Base-by-base conservation (phyloP, 345 rosid genomes). In the Lumnitzera littorea region DNA sequence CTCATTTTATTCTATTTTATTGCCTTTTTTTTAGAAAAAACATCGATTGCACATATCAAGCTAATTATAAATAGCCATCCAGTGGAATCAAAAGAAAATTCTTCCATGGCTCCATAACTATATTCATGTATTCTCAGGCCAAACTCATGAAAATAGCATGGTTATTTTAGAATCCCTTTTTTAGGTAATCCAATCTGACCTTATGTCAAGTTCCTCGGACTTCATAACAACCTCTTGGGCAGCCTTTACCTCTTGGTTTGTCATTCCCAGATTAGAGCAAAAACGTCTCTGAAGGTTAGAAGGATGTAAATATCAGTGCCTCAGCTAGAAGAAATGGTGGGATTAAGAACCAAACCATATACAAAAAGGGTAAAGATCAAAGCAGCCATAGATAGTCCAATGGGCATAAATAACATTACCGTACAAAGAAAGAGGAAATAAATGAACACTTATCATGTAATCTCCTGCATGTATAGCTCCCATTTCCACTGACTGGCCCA, bases 401-500 rank as follows among this genome's bases (percentile, higher is more conserved):
- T 27, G 10, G 20, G 55, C 60, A 51, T 5, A 43, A 24, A 24
- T 54, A 53, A 24, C 24, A 15, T 41, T 60, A 14, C 55, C 31
- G 0, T 57, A 66, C 48, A 24, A 24, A 46, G 50, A 12, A 43
- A 29, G 17, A 2, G 43, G 46, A 16, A 17, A 46, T 50, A 57
- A 58, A 31, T 24, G 20, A 50, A n/a, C 15, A 63, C 66, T 62
- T 50, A 81, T 83, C 81, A 81, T 64, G 59, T 75, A 78, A 65
- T 76, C 83, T 60, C 75, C 80, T 57, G 83, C 86, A 60, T 78
- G 79, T 71, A 78, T 81, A n/a, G 86, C 74, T 63, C 81, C 83
- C 81, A 78, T 73, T 69, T 81, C 86, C 31, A 81, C 71, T 11
- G 80, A 68, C 14, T 76, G 81, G 5, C 86, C 86, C 77, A 69